Evolutionary conservation across 306 rosid species (phyloP), one percentile per base, ranked within the genome.

Genomic region (Alnus glutinosa): DNA sequence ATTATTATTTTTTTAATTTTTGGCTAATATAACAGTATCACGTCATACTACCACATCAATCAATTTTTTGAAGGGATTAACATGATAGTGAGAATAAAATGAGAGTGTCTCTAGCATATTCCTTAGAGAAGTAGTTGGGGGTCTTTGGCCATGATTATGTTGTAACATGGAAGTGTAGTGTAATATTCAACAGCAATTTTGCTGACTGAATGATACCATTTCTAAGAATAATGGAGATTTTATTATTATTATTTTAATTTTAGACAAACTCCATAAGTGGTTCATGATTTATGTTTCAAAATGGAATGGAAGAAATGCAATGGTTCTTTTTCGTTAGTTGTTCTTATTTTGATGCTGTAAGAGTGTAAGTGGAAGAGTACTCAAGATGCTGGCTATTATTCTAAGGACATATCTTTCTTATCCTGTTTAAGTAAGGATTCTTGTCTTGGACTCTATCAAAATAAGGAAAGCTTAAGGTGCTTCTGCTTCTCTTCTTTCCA

Each of bases 291-390:
- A 36, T 15, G 48, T 36, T 15, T 64, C 70, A 36, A 64, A 64
- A 36, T 64, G 47, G 70, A 34, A 64, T 6, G 13, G 48, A 64
- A 36, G 13, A 36, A 15, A 36, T 64, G 46, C 70, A 36, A 36
- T 64, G 48, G 6, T 15, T 2, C 70, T 64, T 15, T 15, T 64
- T n/a, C 48, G 16, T 36, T 13, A 15, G n/a, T 64, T 64, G 9
- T 2, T 34, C 18, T 63, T 36, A 13, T 13, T 13, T 63, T 36
- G 9, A 7, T 63, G 70, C 19, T 32, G 19, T 34, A 14, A 23
- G 28, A 13, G 7, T 28, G 39, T 62, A 32, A 64, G 70, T 64
- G 70, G 70, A 64, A 37, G 70, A 36, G 70, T 64, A n/a, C n/a
- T n/a, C 70, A 64, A 36, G 28, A 39, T 64, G 70, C 70, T 36